Percentiles rank a stretch among this genome's conserved stretches.
These are phyloP conservation scores for Boletus sensibilis DNA, from an alignment of 768 basidiomycete genomes.

Conservation along the genomic window DNA sequence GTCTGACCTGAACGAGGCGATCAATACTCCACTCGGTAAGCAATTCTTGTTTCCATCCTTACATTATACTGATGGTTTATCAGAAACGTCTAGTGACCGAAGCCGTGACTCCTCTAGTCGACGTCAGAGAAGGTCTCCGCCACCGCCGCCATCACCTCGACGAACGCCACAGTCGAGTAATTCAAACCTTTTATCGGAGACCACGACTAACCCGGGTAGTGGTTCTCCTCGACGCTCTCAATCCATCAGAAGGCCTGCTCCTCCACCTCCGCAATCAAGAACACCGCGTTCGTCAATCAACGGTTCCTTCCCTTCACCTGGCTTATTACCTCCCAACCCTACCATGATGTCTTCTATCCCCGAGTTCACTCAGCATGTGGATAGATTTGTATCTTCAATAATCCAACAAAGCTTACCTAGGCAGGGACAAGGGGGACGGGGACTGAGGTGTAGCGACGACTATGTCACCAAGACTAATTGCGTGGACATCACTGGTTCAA, in stretches of 20 bases:
- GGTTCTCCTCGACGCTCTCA: background rate
- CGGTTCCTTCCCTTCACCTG: background rate
- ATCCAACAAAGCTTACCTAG: no score
- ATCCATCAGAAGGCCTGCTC: slow-evolving; percentile 5
- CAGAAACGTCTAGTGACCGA: background rate
- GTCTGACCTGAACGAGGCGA: background rate
- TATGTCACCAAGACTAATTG: background rate
- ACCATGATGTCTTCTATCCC: background rate
- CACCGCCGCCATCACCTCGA: background rate
- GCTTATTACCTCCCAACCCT: background rate
- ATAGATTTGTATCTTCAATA: background rate
- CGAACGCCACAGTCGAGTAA: background rate
- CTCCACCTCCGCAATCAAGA: slow-evolving; percentile 3
- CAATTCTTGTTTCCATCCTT: background rate
- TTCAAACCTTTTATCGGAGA: background rate
- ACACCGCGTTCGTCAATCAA: background rate
- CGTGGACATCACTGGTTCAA: background rate
- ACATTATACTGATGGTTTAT: background rate
- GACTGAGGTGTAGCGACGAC: background rate
- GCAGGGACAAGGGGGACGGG: background rate
- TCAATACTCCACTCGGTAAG: slow-evolving; percentile 6
- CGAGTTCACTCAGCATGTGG: background rate
- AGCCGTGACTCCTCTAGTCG: background rate
- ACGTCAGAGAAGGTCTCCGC: slow-evolving; percentile 1
- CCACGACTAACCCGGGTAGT: background rate